phyloP scores from a whole-genome alignment of 306 rosid genomes.

The Amphicarpaea edgeworthii region DNA sequence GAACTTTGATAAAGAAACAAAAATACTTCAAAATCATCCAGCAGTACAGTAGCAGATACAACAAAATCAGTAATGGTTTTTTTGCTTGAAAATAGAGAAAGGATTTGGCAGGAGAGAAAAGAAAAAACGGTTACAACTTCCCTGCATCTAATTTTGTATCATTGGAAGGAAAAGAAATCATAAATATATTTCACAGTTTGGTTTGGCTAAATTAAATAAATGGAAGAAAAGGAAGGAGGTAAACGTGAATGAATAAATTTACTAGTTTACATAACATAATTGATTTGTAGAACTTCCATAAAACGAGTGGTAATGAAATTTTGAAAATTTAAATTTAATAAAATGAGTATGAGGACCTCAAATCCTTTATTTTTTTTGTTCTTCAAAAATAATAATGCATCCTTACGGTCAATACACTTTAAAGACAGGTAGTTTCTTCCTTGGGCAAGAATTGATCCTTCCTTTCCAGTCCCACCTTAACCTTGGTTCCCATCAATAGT shows the following conservation, averaged over 20 bases:
- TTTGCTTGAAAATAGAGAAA: constrained; percentile 15
- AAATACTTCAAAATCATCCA: constrained; percentile 30
- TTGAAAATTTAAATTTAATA: background rate
- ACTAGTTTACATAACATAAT: background rate
- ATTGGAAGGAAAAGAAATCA: constrained; percentile 7
- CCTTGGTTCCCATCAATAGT: background rate
- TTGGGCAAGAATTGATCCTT: background rate
- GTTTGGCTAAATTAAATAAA: constrained; percentile 5
- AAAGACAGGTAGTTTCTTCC: background rate
- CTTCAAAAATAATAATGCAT: constrained; percentile 25
- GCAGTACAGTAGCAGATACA: constrained; percentile 25
- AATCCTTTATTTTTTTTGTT: constrained; percentile 9
- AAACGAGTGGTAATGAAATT: background rate
- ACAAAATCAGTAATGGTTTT: constrained; percentile 28
- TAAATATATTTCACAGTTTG: constrained; percentile 8
- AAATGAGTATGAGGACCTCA: constrained; percentile 24
- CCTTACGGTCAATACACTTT: constrained; percentile 2
- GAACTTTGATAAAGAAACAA: constrained; percentile 3
- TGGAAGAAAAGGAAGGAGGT: constrained; percentile 2
- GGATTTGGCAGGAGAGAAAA: background rate
- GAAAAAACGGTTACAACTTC: background rate
- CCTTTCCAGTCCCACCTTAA: background rate
- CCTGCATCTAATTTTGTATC: constrained; percentile 19
- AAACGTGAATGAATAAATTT: constrained; percentile 16
- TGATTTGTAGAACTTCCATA: constrained; percentile 3